Conservation (phyloP, 345 rosid genomes). For the Cardamine chenopodiifolia region DNA sequence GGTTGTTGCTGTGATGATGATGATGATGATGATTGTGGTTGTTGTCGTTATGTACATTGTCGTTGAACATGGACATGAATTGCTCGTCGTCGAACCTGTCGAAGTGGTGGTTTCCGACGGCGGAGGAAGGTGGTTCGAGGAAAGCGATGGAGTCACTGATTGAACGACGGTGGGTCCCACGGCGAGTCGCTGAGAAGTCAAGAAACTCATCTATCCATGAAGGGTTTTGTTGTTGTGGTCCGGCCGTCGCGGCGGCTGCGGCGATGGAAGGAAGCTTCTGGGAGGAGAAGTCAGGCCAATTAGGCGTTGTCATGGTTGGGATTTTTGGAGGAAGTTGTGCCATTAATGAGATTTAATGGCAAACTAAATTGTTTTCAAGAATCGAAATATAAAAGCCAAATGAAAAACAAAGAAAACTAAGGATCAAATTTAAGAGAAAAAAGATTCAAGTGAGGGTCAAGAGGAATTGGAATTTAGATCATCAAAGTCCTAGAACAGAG, state of each 20-base stretch:
- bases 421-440: constrained; percentile 10
- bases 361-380: background rate
- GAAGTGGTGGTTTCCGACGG: constrained; percentile 45
- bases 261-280: constrained; percentile 48
- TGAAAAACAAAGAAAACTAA: background rate
- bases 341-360: constrained; percentile 39
- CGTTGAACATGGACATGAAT: constrained; percentile 81
- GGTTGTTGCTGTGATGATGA: constrained; percentile 9
- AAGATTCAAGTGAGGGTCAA: background rate
- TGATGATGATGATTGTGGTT: background rate
- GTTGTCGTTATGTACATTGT: constrained; percentile 44
- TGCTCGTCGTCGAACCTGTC: constrained; percentile 84
- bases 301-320: constrained; percentile 54
- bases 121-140: constrained; percentile 55
- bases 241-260: constrained; percentile 24
- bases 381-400: background rate
- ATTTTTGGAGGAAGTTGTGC: constrained; percentile 70
- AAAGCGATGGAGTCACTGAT: constrained; percentile 80
- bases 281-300: constrained; percentile 61
- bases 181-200: constrained; percentile 71
- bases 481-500: constrained; percentile 15
- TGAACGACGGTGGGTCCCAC: constrained; percentile 81
- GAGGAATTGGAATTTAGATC: constrained; percentile 8
- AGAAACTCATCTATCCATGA: constrained; percentile 85
- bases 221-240: constrained; percentile 42